Percentiles rank a stretch among this genome's conserved stretches.
Evolutionary conservation across 2,329 filamentous ascomycete species (phyloP).

Genomic region (Cladosporium sphaerospermum): DNA sequence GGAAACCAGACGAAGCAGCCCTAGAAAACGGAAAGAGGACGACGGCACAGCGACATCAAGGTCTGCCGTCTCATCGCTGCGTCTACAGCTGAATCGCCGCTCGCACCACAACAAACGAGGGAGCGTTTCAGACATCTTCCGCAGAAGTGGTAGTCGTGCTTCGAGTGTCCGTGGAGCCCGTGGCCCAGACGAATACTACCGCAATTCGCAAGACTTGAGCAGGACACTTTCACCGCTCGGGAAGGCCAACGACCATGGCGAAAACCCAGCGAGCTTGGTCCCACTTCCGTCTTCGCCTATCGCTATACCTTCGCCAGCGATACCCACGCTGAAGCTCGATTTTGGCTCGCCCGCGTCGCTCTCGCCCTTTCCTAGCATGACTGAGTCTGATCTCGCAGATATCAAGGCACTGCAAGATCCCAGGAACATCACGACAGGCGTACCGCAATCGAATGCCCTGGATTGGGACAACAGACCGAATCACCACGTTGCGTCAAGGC

Average conservation of each 20-base stretch:
- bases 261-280: neutral
- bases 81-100: conserved; percentile 7
- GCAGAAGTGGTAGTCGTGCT: neutral
- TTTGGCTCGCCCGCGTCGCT: conserved; percentile 19
- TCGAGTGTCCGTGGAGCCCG: neutral
- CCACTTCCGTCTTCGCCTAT: conserved; percentile 19
- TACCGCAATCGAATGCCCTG: neutral
- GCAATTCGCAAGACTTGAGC: neutral
- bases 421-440: neutral
- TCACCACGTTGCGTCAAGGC: too few species aligned
- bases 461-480: neutral
- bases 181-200: conserved; percentile 9
- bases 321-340: conserved; percentile 20
- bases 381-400: neutral
- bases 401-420: conserved; percentile 3
- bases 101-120: conserved; percentile 5
- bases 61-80: conserved; percentile 9
- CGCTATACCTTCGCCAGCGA: conserved; percentile 14
- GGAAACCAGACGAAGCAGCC: neutral
- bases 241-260: neutral
- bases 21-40: neutral
- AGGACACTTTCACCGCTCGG: neutral
- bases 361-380: conserved; percentile 5
- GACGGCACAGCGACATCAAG: neutral
- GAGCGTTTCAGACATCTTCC: conserved; percentile 2